Evolutionary conservation across 441 rosid species (phyloP), one percentile per base, ranked within the genome.

Genomic region (Gossypium gossypioides): DNA sequence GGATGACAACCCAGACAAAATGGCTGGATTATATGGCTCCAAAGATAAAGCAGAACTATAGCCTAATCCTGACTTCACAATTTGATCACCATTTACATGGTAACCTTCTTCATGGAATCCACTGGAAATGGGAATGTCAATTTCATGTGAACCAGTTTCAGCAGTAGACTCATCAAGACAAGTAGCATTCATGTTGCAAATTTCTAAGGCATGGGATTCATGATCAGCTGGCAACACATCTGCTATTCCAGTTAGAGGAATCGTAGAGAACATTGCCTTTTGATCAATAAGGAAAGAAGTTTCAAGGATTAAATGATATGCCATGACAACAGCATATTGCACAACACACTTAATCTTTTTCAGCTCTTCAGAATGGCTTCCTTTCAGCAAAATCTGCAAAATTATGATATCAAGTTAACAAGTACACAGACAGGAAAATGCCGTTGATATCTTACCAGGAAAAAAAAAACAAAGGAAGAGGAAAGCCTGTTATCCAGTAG

Each of bases 341-440:
- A 92, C 85, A 75, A 90, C 91, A 72, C 78, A 85, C 82, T 95
- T 95, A 76, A 95, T 75, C 86, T 81, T 92, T 81, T 95, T 95
- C 84, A 95, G 80, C 79, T 82, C 95, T n/a, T 87, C 87, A 22
- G 90, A 86, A 66, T 87, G 84, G 81, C 91, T 83, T 81, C 99
- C 99, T 86, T 89, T 92, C 78, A 95, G 84, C 83, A 95, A 85
- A 80, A 95, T 85, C 99, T 95, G 90, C 78, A 84, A 68, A 12
- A 59, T 16, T 52, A 27, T 5, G 52, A 27, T 29, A 60, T 24
- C 44, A 24, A 72, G 32, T 72, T 12, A 72, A 72, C 24, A 10
- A 44, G 46, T 68, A 5, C 10, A 34, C 15, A 10, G 3, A 12
- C 19, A 54, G 32, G 62, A 54, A 32, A 8, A 27, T 16, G 24